Evolutionary conservation across 1,284 basidiomycete genomes (phyloP), one percentile per base, ranked within the genome.

Genomic region (Marasmius tenuissimus): DNA sequence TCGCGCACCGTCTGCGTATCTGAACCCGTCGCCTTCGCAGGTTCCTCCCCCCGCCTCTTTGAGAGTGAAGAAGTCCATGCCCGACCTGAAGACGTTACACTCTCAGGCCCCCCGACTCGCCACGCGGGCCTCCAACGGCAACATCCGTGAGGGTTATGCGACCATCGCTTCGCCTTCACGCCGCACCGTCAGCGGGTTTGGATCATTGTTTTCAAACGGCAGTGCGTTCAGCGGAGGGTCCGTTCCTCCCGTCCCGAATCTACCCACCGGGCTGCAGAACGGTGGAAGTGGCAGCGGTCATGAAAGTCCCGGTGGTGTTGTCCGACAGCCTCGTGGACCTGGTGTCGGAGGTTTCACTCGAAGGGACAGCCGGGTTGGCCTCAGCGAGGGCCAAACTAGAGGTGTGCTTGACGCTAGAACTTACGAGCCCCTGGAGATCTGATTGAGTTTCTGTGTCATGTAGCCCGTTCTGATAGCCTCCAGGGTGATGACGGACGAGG

Each of bases 1-100:
- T 39, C 89, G 90, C 56, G 87, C 88, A 7, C 88, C 90, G 22
- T 91, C 85, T 39, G 87, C 85, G 20, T 92, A 89, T 75, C 81
- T 90, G 58, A 81, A 81, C 37, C 82, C 81, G 22, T 82, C 83
- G 11, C 76, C 81, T 57, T 75, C 80, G 59, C 81, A 85, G 58
- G 73, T 57, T 48, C 47, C 78, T 56, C 68, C 84, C 48, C 75
- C 82, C 34, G 81, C 77, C 67, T 79, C 86, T 35, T 81, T 97
- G 61, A 87, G 94, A 55, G 87, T 90, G 75, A 97, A 97, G 82
- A 97, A 97, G 78, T 96, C 94, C 16, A 97, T 97, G 96, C 96
- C 96, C 3, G 92, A 88, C 80, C 93, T 87, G 90, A 92, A 92
- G 76, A 92, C 84, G 64, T 80, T 93, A 63, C 92, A 94, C 62